Evolutionary conservation across 495 filamentous ascomycete genomes (phyloP), one percentile per base, ranked within the genome.

Genomic region (Neurospora tetrasperma): DNA sequence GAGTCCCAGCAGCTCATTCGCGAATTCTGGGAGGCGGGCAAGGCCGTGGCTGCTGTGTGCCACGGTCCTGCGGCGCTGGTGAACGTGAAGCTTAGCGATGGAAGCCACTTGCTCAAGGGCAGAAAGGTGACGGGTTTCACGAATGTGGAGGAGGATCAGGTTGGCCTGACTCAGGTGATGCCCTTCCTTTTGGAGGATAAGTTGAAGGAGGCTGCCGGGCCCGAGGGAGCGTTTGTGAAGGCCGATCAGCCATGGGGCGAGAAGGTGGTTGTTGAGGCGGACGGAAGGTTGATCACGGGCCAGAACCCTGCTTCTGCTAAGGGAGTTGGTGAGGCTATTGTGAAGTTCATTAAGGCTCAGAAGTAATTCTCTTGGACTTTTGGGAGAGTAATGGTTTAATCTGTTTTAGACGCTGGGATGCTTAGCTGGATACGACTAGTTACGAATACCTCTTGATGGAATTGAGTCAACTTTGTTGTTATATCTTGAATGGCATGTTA

Each of bases 261-360:
- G 79, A 87, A 90, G 79, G 88, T 93, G 14, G 85, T 88, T 38
- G 85, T 89, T 40, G 85, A 86, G 62, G 54, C 54, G 2, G 54
- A 2, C 0, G 90, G 89, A 0, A 83, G 81, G 75, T 71, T 94
- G 71, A 90, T 94, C 73, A 93, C 92, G 3, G 92, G 92, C 0
- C 91, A 94, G 83, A 94, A 93, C 75, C 92, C 92, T 18, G 87
- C 85, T 10, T 90, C 88, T 78, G 90, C 90, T 14, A 84, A 82
- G 39, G 85, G 78, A 0, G 82, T 93, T 68, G 91, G 86, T 0
- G 84, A 90, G 79, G 83, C 79, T n/a, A 74, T 86, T 74, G 75
- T 81, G 18, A 81, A 80, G 76, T 75, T 78, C 10, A 59, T 76
- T 27, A 11, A 18, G 16, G 14, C 16, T 0, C 42, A 46, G 43